A percentile compares a stretch with the other conserved stretches of the same genome.
phyloP scores from a whole-genome alignment of 2,329 filamentous ascomycete species.

The Cladophialophora exuberans region DNA sequence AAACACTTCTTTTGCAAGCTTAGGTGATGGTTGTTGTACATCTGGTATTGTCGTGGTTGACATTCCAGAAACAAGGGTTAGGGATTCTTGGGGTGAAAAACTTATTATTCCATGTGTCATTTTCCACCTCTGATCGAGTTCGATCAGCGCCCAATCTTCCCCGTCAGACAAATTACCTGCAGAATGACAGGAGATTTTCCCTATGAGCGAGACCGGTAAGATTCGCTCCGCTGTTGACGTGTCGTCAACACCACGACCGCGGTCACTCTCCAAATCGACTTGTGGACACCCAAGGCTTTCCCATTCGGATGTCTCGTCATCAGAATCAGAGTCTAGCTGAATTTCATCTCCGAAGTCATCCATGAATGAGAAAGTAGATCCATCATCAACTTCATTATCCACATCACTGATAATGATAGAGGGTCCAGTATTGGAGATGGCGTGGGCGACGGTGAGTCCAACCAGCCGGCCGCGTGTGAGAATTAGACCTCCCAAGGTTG shows the following conservation, averaged over 20 bases:
- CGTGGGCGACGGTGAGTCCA: background rate
- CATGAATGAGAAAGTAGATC: background rate
- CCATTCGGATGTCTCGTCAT: background rate
- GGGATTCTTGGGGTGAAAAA: background rate
- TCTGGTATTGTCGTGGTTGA: too few species aligned
- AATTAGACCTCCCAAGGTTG: background rate
- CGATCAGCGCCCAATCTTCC: background rate
- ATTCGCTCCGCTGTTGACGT: background rate
- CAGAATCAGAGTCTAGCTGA: background rate
- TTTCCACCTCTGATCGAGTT: background rate
- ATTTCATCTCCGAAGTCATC: background rate
- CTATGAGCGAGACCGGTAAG: background rate
- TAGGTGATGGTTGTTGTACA: too few species aligned
- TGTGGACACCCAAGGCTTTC: too few species aligned
- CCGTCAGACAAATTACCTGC: background rate
- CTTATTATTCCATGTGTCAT: background rate
- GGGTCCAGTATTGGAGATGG: background rate
- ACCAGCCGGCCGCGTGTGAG: background rate
- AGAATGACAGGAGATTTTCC: background rate
- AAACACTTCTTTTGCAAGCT: background rate
- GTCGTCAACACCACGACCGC: background rate
- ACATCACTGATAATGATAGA: background rate
- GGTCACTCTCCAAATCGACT: too few species aligned
- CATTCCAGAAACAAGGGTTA: background rate
- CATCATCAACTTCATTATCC: background rate